phyloP scores from a whole-genome alignment of 371 early-diverging fungal species.

The Blastocladiella emersonii region DNA sequence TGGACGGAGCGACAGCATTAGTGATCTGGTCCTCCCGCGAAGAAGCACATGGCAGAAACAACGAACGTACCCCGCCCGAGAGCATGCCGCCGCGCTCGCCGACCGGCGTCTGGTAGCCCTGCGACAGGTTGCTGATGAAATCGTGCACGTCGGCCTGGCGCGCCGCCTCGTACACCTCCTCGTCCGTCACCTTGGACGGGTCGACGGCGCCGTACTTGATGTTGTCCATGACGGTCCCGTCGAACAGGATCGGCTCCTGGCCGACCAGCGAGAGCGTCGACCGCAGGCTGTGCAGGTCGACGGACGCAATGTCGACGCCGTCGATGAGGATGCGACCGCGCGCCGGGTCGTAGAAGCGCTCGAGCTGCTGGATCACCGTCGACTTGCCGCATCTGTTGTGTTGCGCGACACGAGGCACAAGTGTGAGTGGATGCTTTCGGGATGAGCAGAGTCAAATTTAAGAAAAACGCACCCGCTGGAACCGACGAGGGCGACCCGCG shows the following conservation, averaged over 20 bases:
- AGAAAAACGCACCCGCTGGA: conserved; percentile 25
- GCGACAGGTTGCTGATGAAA: conserved; percentile 52
- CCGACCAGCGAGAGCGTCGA: not conserved
- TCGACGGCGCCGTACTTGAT: conserved; percentile 47
- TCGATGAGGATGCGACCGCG: conserved; percentile 10
- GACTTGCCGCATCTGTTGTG: conserved; percentile 51
- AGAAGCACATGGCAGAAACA: no score
- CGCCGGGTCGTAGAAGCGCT: conserved; percentile 11
- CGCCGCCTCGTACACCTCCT: conserved; percentile 47
- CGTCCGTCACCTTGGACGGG: conserved; percentile 42
- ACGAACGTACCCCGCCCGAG: no score
- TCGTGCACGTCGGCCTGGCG: conserved; percentile 58
- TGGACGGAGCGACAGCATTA: no score
- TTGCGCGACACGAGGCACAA: no score
- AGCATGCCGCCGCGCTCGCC: conserved; percentile 64
- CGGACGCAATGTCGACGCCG: conserved; percentile 13
- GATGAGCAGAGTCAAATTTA: conserved; percentile 54
- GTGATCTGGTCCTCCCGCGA: no score
- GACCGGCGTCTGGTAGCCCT: conserved; percentile 62
- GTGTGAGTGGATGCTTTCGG: conserved; percentile 18
- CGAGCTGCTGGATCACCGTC: conserved; percentile 9
- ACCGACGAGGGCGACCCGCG: conserved; percentile 60
- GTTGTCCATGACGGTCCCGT: conserved; percentile 64
- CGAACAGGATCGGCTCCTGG: conserved; percentile 63
- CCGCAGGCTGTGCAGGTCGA: conserved; percentile 3